Evolutionary conservation across 2,329 filamentous ascomycete genomes (phyloP), one percentile per base, ranked within the genome.

Genomic region (Trichoderma aggressivum): DNA sequence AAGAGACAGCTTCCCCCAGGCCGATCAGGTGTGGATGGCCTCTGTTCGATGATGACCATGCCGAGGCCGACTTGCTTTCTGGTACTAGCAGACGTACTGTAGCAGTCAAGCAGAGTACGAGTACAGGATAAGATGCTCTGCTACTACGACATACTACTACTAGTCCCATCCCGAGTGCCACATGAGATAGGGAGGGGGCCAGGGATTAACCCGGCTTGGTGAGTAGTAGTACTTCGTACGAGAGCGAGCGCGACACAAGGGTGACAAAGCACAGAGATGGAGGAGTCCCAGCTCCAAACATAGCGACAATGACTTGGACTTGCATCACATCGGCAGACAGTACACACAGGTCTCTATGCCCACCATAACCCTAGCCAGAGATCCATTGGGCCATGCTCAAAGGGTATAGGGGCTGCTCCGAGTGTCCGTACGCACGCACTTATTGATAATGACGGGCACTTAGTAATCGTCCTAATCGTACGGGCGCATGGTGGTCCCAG

Each of bases 161-260:
- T 34, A 71, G 70, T 67, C 47, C 70, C 70, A 55, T 71, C 26
- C 70, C 63, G 70, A 71, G 58, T 68, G 70, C 63, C 70, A 71
- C 70, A 71, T 61, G 70, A 67, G 70, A 62, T 62, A 55, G 70
- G 26, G 56, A 65, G 58, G 64, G 60, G 60, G 28, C 60, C 59
- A 70, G 60, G 36, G 59, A 70, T 70, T 32, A 65, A 34, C 60
- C 68, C 36, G 56, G 68, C 68, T 50, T 56, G 34, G 68, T 21
- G 43, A 50, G 59, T 58, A 58, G 28, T 28, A 50, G 59, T 58
- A 58, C 55, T 28, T 58, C 5, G 50, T 47, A 58, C 50, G 69
- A 66, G 55, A 21, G 30, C 56, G 69, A 53, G 61, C 30, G 67
- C 47, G 47, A 43, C 32, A 43, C 58, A 68, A 67, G 65, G 26